phyloP scores from a whole-genome alignment of 495 filamentous ascomycete genomes.

The Neurospora sublineolata region DNA sequence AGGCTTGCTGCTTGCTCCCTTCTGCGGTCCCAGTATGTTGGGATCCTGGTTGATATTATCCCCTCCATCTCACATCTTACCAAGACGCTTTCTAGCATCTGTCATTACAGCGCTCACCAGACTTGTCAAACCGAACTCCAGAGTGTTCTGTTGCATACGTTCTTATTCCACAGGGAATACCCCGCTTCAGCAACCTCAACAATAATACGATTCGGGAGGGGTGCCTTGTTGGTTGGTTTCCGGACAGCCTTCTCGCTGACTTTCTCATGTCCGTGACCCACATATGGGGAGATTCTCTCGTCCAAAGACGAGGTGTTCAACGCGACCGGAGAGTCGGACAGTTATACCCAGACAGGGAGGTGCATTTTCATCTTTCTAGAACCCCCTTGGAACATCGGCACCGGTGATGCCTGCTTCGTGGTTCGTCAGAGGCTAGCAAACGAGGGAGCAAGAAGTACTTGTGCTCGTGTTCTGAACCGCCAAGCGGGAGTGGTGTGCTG shows the following conservation, averaged over 20 bases:
- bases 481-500: not conserved
- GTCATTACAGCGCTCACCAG: not conserved
- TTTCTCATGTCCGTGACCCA: not conserved
- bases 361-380: not conserved
- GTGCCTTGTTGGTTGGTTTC: not conserved
- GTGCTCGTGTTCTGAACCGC: slow-evolving; percentile 4
- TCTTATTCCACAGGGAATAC: not conserved
- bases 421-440: not conserved
- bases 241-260: not conserved
- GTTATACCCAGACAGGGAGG: not conserved
- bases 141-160: not conserved
- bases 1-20: not conserved
- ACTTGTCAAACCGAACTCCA: not conserved
- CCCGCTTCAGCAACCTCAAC: not conserved
- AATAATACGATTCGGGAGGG: not conserved
- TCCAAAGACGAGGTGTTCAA: not conserved
- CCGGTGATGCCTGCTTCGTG: not conserved
- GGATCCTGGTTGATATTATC: not conserved
- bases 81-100: not conserved
- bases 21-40: not conserved
- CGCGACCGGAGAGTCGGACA: not conserved
- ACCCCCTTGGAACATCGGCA: not conserved
- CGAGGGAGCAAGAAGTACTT: not conserved
- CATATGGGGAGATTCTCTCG: not conserved
- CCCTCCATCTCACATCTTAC: not conserved